Evolutionary conservation across 768 basidiomycete genomes (phyloP).

Genomic region (Panus rudis): DNA sequence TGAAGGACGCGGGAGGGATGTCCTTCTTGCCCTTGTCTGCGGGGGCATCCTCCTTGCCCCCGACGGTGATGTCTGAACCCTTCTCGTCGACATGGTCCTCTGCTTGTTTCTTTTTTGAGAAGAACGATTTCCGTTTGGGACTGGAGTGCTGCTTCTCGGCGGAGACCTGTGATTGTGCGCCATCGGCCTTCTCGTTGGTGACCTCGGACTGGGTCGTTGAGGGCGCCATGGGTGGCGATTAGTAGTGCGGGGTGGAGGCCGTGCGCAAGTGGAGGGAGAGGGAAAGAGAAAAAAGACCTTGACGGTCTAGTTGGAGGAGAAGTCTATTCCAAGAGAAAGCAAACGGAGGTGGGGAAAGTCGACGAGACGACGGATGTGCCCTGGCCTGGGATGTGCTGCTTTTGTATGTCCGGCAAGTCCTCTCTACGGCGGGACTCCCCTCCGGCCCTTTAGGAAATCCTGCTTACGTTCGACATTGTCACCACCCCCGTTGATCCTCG

Average conservation of each 20-base stretch:
- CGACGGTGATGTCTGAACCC: conserved; percentile 2
- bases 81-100: not conserved
- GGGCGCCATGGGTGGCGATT: conserved; percentile 7
- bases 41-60: not conserved
- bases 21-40: conserved; percentile 5
- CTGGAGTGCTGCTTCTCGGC: conserved; percentile 1
- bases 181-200: conserved; percentile 2
- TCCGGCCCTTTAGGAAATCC: too few species aligned
- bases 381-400: too few species aligned
- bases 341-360: too few species aligned
- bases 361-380: too few species aligned
- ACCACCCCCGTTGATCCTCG: too few species aligned
- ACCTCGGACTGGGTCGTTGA: conserved; percentile 2
- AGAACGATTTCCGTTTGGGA: conserved; percentile 4
- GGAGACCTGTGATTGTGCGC: not conserved
- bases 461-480: too few species aligned
- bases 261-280: too few species aligned
- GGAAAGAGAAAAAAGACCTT: too few species aligned
- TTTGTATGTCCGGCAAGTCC: too few species aligned
- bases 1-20: conserved; percentile 24
- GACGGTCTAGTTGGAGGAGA: too few species aligned
- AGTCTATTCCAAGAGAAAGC: too few species aligned
- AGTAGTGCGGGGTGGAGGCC: not conserved
- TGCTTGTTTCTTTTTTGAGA: not conserved
- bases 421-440: too few species aligned